Base-by-base conservation (phyloP, 352 stramenopile species). In the Phytophthora citricola region DNA sequence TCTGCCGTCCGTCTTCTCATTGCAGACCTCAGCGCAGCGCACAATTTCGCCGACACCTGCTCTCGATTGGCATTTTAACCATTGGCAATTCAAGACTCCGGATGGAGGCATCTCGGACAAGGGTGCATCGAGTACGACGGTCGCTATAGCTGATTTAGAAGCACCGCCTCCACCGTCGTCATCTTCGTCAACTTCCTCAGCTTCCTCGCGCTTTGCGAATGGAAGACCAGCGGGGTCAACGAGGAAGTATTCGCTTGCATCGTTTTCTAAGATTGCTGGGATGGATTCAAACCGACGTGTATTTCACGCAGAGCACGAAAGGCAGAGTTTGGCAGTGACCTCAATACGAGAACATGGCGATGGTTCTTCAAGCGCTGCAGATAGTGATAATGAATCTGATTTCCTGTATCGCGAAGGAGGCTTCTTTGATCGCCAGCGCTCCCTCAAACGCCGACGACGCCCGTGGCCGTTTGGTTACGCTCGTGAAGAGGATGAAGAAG, bases 61-160 rank as follows among this genome's bases (percentile, higher is more conserved):
- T 7, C 71, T 93, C 22, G 86, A 94, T 46, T 94, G 86, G 86
- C 82, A 94, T 74, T 94, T 93, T 41, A 72, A 90, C 46, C 71
- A 85, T 38, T 92, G 71, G 71, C 67, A 79, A n/a, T 76, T 74
- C 14, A 79, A 74, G 58, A 26, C 61, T 49, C 41, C 58, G 11
- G 67, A 76, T 39, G 57, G 34, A 43, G 51, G 48, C 9, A 44
- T 66, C 17, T 67, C 56, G 41, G 69, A 74, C 17, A 62, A 66
- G 17, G 39, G 46, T 29, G 12, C 34, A 17, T 46, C 60, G 12
- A 41, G 49, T 26, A 55, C 32, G 57, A 55, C 53, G 46, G 40
- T 64, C 9, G 31, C 40, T 29, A 26, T 39, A 31, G 45, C 64
- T 8, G 59, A 66, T 6, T 44, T 73, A 38, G 71, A 79, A 11